These are phyloP conservation scores for Fusarium albidum DNA, from an alignment of 2,329 filamentous ascomycete species.

Conservation along the genomic window DNA sequence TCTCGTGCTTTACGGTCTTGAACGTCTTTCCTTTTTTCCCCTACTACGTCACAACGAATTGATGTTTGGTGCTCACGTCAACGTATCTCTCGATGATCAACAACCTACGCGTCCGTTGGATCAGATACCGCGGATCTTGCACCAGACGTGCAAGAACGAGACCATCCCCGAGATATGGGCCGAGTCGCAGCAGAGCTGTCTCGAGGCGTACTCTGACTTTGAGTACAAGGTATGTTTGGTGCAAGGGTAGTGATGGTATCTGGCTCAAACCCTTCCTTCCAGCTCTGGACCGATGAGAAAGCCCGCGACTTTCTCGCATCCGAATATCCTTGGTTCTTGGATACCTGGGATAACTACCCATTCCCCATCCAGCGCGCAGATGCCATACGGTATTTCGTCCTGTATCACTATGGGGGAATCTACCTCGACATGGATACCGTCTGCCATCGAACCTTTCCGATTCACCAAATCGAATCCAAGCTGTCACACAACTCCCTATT, in stretches of 20 bases:
- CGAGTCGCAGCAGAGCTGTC: conserved; percentile 70
- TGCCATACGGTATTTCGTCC: conserved; percentile 78
- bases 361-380: conserved; percentile 78
- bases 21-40: no score
- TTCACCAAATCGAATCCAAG: conserved; percentile 35
- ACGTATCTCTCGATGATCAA: no score
- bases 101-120: no score
- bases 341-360: conserved; percentile 73
- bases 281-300: conserved; percentile 77
- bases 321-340: conserved; percentile 76
- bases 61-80: no score
- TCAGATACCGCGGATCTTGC: conserved; percentile 78
- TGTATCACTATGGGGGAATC: conserved; percentile 75
- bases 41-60: no score
- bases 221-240: conserved; percentile 69
- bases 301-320: conserved; percentile 72
- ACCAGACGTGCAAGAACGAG: conserved; percentile 76
- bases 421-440: conserved; percentile 67
- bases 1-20: no score
- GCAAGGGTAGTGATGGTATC: no score
- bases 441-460: conserved; percentile 41
- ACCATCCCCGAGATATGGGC: conserved; percentile 73
- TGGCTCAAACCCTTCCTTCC: conserved; percentile 3
- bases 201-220: conserved; percentile 72
- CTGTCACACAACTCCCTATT: conserved; percentile 33